Evolutionary conservation across 1,284 basidiomycete species (phyloP).

Genomic region (Coniferiporia weirii): DNA sequence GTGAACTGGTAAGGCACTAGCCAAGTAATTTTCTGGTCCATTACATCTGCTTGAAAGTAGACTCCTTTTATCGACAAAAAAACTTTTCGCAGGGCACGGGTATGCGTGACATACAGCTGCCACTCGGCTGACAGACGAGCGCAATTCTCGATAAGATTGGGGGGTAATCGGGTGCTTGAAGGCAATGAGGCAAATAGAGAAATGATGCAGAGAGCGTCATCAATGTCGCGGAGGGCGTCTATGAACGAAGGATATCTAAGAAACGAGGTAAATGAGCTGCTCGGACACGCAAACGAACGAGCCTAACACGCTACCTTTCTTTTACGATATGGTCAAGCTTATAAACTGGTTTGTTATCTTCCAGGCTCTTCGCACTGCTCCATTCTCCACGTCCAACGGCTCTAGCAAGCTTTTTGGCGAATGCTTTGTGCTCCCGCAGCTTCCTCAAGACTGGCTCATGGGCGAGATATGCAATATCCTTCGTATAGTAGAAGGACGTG

Average conservation of each 20-base stretch:
- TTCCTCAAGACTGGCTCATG: constrained; percentile 97
- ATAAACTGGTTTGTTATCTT: constrained; percentile 89
- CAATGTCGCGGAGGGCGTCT: constrained; percentile 93
- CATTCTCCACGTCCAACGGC: constrained; percentile 94
- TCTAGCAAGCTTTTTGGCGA: constrained; percentile 94
- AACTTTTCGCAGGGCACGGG: constrained; percentile 80
- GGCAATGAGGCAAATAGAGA: constrained; percentile 91
- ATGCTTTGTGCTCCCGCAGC: constrained; percentile 95
- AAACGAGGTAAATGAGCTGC: constrained; percentile 12
- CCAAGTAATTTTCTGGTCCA: constrained; percentile 94
- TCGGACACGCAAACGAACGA: background rate
- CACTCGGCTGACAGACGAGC: constrained; percentile 85
- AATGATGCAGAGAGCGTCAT: constrained; percentile 94
- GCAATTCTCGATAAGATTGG: constrained; percentile 88
- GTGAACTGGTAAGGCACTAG: constrained; percentile 98
- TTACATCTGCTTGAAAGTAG: constrained; percentile 95
- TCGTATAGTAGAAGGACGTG: constrained; percentile 97
- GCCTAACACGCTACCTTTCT: constrained; percentile 60
- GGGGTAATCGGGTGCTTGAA: constrained; percentile 74
- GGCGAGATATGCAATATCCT: constrained; percentile 96
- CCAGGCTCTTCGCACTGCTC: constrained; percentile 90
- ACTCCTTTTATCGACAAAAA: constrained; percentile 99
- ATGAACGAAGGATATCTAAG: constrained; percentile 93
- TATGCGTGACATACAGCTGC: constrained; percentile 95
- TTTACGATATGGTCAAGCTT: constrained; percentile 96